Evolutionary conservation across 2,329 filamentous ascomycete genomes (phyloP).

Genomic region (Stylonectria norvegica): DNA sequence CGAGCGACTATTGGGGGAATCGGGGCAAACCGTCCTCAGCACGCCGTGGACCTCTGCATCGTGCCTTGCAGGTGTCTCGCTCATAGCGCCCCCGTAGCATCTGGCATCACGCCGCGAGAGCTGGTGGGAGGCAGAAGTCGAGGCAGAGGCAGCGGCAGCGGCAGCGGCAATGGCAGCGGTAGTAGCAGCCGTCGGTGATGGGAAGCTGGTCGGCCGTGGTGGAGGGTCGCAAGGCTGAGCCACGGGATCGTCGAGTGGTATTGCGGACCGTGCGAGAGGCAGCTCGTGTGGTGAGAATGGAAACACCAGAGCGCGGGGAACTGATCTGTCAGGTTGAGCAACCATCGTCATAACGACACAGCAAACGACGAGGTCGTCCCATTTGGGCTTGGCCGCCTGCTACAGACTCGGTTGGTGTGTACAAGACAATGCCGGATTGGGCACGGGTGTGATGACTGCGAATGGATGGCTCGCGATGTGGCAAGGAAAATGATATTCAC

Average conservation of each 20-base stretch:
- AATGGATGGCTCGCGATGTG: no score
- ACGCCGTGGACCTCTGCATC: conserved; percentile 19
- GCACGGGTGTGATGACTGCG: no score
- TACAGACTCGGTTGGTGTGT: no score
- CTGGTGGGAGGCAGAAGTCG: not conserved
- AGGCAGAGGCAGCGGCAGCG: not conserved
- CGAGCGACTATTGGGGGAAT: conserved; percentile 25
- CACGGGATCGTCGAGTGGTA: not conserved
- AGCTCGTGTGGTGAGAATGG: not conserved
- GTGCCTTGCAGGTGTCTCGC: conserved; percentile 26
- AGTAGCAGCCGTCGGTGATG: not conserved
- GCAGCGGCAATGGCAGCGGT: not conserved
- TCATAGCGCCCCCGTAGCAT: not conserved
- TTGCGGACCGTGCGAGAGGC: not conserved
- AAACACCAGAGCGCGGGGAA: not conserved
- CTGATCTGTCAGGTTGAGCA: not conserved
- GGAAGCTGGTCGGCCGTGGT: no score
- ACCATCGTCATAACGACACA: not conserved
- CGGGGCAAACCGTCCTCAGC: no score
- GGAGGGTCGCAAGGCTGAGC: not conserved
- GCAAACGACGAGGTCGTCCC: not conserved
- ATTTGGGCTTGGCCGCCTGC: no score
- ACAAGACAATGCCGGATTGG: no score
- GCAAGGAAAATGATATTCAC: not conserved
- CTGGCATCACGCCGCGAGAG: not conserved